A percentile compares a stretch with the other conserved stretches of the same genome.
phyloP scores from a whole-genome alignment of 2,329 filamentous ascomycete genomes.

The Trichoderma asperellum region DNA sequence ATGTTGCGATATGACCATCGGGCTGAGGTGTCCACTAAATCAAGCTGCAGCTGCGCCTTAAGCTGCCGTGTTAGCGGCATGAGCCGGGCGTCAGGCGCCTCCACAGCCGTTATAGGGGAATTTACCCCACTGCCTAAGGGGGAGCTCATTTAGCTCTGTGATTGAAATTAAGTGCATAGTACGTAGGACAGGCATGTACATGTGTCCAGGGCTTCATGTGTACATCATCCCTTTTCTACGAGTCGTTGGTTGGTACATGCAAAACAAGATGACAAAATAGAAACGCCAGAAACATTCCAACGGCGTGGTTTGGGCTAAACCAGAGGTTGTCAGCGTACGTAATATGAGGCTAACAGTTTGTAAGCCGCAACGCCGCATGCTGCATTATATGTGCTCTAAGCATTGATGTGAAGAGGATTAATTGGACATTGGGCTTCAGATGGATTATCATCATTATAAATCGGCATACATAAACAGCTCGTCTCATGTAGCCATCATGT shows the following conservation, averaged over 20 bases:
- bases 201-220: neutral
- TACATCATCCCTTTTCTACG: neutral
- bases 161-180: neutral
- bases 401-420: neutral
- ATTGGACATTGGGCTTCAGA: neutral
- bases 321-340: neutral
- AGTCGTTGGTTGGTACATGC: neutral
- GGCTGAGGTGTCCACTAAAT: conserved; percentile 26
- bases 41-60: neutral
- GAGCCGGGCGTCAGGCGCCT: neutral
- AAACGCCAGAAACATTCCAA: neutral
- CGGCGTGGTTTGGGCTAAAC: neutral
- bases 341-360: neutral
- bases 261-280: no score
- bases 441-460: neutral
- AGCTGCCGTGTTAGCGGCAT: neutral
- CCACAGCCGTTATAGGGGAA: conserved; percentile 18
- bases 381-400: neutral
- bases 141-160: conserved; percentile 8
- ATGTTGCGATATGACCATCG: neutral
- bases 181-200: no score
- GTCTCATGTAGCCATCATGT: neutral
- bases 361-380: neutral
- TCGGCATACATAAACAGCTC: neutral
- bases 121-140: conserved; percentile 13